Base-by-base conservation (phyloP, 106 monocot genomes). In the Dendrobium officinale region DNA sequence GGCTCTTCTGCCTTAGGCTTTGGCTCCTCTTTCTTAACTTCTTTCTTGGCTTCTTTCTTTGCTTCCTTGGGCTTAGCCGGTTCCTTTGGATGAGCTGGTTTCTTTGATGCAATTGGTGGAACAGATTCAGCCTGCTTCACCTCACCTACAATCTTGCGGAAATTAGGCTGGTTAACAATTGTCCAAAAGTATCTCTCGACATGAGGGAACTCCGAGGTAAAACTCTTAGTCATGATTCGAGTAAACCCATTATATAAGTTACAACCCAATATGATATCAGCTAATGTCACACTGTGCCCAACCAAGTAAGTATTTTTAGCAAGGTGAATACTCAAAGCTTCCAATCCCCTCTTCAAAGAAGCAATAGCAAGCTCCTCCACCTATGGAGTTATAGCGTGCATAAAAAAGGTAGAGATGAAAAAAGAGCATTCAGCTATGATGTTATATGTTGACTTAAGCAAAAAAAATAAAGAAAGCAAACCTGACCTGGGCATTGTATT, bases 151-250 rank as follows among this genome's bases (percentile, higher is more conserved):
- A 96, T 77, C 77, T 90, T 96, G 68, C 72, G 58, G 59, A 96
- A 81, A 44, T 93, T 96, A 3, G 93, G 92, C 61, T 93, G 96
- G 77, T 96, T 93, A 55, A 96, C 91, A 47, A 96, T 72, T 31
- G 96, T 96, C 96, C 96, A 96, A 42, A 92, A 93, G 78, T 93
- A 96, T 45, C 96, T 85, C 81, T 96, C 96, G 73, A 96, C 90
- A 77, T 96, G 90, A 58, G 96, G 93, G 79, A 88, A 96, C 68
- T 90, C 91, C 9, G 87, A 87, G 2, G 96, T 92, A 81, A 96
- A 96, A 73, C 72, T 86, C 87, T 92, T 93, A 22, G 85, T 96
- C 88, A 96, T 68, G 76, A 93, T 78, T 7, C 31, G 43, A 10
- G 11, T 37, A 33, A 96, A 92, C 2, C 93, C 96, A 9, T 41